A percentile compares a stretch with the other conserved stretches of the same genome.
Evolutionary conservation across 2,329 filamentous ascomycete genomes (phyloP).

Genomic region (Monilinia vaccinii-corymbosi): DNA sequence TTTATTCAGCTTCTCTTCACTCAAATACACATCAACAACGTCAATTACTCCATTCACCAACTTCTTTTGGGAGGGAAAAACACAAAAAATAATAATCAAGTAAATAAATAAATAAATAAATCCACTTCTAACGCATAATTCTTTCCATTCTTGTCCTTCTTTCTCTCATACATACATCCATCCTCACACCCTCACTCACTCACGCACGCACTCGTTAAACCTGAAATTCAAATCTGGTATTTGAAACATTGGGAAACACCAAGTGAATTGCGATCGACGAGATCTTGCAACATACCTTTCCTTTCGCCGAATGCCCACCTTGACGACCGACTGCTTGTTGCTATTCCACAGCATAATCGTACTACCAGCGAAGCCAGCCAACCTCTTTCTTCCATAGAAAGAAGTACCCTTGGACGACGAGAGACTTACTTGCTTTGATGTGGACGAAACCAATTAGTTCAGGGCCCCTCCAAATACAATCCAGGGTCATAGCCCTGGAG

Average conservation of each 20-base stretch:
- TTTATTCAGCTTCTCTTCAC: too few relatives aligned
- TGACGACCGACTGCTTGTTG: not conserved
- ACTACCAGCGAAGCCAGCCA: not conserved
- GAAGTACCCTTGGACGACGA: not conserved
- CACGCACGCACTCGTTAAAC: not conserved
- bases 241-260: not conserved
- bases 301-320: slow-evolving; percentile 1
- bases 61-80: too few relatives aligned
- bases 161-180: too few relatives aligned
- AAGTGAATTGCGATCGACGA: too few relatives aligned
- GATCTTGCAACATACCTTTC: not conserved
- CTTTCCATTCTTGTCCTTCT: too few relatives aligned
- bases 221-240: not conserved
- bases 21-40: too few relatives aligned
- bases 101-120: too few relatives aligned
- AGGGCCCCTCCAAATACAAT: slow-evolving; percentile 13
- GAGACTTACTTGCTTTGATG: slow-evolving; percentile 2
- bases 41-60: too few relatives aligned
- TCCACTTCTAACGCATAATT: too few relatives aligned
- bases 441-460: slow-evolving; percentile 4
- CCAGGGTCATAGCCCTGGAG: slow-evolving; percentile 14
- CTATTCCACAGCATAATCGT: slow-evolving; percentile 6
- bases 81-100: too few relatives aligned
- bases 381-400: slow-evolving; percentile 1
- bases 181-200: not conserved